Evolutionary conservation across 2,329 filamentous ascomycete species (phyloP).

Genomic region (Dactylonectria estremocensis): DNA sequence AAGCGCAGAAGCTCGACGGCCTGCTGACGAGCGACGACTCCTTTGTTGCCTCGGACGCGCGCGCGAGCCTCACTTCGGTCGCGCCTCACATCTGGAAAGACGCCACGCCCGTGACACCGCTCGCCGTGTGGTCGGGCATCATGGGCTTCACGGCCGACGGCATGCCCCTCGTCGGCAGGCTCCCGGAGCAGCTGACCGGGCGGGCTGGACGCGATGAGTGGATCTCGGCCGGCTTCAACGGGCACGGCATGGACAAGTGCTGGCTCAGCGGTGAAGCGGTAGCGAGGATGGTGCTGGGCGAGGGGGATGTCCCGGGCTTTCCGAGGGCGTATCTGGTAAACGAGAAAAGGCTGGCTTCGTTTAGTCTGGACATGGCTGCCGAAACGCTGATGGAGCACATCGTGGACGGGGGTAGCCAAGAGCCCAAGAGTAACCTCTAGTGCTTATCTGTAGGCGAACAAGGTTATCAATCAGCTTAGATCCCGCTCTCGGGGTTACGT

Average conservation of each 20-base stretch:
- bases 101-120: slow-evolving; percentile 39
- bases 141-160: slow-evolving; percentile 62
- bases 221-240: slow-evolving; percentile 64
- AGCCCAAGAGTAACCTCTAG: background rate
- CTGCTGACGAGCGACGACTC: slow-evolving; percentile 63
- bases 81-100: slow-evolving; percentile 54
- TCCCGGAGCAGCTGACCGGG: slow-evolving; percentile 50
- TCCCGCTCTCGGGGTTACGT: too few relatives aligned
- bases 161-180: slow-evolving; percentile 63
- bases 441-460: background rate
- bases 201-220: slow-evolving; percentile 56
- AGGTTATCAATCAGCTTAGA: too few relatives aligned
- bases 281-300: slow-evolving; percentile 46
- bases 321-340: slow-evolving; percentile 35
- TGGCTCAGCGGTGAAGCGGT: slow-evolving; percentile 64
- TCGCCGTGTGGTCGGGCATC: slow-evolving; percentile 63
- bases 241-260: slow-evolving; percentile 66
- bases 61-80: slow-evolving; percentile 53
- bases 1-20: slow-evolving; percentile 56
- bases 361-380: slow-evolving; percentile 30
- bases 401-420: background rate
- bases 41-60: slow-evolving; percentile 52
- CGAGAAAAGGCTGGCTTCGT: slow-evolving; percentile 15
- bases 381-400: slow-evolving; percentile 39
- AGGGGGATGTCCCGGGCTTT: slow-evolving; percentile 38